phyloP scores from a whole-genome alignment of 2,329 filamentous ascomycete genomes.

The Cadophora luteo-olivacea region DNA sequence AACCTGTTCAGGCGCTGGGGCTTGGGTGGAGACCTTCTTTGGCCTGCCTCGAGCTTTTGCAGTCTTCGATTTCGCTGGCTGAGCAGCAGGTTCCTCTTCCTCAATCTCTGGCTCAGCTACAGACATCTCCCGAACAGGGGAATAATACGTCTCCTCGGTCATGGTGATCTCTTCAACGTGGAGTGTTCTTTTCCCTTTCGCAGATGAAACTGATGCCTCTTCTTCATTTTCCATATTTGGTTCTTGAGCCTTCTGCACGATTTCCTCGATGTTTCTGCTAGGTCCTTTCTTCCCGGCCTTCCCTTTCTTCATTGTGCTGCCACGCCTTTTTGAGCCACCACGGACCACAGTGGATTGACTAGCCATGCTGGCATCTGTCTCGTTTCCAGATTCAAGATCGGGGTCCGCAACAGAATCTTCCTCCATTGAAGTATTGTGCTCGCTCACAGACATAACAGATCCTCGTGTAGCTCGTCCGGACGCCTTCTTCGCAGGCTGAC shows the following conservation, averaged over 20 bases:
- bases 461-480: slow-evolving; percentile 32
- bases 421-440: slow-evolving; percentile 25
- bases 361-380: slow-evolving; percentile 44
- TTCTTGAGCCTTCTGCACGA: slow-evolving; percentile 31
- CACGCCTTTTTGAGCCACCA: slow-evolving; percentile 32
- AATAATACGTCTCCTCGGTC: slow-evolving; percentile 32
- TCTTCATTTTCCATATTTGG: slow-evolving; percentile 8
- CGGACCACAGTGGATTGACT: slow-evolving; percentile 41
- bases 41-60: slow-evolving; percentile 31
- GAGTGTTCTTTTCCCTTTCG: slow-evolving; percentile 24
- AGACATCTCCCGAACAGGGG: slow-evolving; percentile 23
- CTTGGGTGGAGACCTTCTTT: slow-evolving; percentile 23
- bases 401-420: slow-evolving; percentile 35
- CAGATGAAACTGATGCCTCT: slow-evolving; percentile 16
- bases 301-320: slow-evolving; percentile 38
- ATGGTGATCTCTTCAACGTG: slow-evolving; percentile 30
- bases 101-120: slow-evolving; percentile 17
- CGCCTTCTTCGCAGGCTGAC: slow-evolving; percentile 29
- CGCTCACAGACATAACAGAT: slow-evolving; percentile 33
- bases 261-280: slow-evolving; percentile 37
- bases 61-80: slow-evolving; percentile 27
- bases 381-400: slow-evolving; percentile 43
- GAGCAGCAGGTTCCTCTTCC: slow-evolving; percentile 20
- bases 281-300: slow-evolving; percentile 39
- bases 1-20: slow-evolving; percentile 12